Evolutionary conservation across 2,329 filamentous ascomycete species (phyloP).

Genomic region (Coleophoma cylindrospora): DNA sequence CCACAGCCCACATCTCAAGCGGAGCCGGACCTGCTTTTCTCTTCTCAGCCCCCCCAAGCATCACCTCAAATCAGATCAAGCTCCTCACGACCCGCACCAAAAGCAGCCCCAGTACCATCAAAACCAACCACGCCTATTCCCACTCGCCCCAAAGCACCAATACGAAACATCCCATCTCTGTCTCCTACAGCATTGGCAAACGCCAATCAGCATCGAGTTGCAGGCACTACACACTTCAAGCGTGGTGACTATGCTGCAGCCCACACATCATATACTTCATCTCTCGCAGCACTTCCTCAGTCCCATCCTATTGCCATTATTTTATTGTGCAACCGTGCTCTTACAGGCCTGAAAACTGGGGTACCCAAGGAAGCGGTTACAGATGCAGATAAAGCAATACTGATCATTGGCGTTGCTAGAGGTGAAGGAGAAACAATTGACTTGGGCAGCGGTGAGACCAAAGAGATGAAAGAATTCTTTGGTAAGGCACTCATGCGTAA

Average conservation of each 20-base stretch:
- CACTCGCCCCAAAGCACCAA: constrained; percentile 38
- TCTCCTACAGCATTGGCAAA: constrained; percentile 65
- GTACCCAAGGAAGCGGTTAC: constrained; percentile 82
- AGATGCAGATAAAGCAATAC: constrained; percentile 77
- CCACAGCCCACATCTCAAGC: constrained; percentile 27
- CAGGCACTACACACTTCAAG: constrained; percentile 87
- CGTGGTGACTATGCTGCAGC: constrained; percentile 87
- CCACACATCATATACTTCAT: constrained; percentile 74
- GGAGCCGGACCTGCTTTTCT: constrained; percentile 63
- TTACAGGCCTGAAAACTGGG: constrained; percentile 87
- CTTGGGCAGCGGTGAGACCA: constrained; percentile 55
- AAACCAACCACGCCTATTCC: constrained; percentile 38
- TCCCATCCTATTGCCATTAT: constrained; percentile 81
- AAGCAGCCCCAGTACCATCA: constrained; percentile 33
- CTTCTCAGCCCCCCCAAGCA: constrained; percentile 7
- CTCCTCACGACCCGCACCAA: constrained; percentile 26
- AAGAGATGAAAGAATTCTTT: constrained; percentile 89
- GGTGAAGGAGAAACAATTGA: constrained; percentile 79
- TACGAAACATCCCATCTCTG: constrained; percentile 54
- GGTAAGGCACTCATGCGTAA: constrained; percentile 92
- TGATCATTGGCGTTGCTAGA: constrained; percentile 71
- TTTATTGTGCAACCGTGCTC: constrained; percentile 84
- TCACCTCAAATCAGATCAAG: constrained; percentile 23
- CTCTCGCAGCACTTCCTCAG: constrained; percentile 68
- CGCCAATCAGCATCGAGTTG: constrained; percentile 72